These are phyloP conservation scores for Fusarium continuum DNA, from an alignment of 2,329 filamentous ascomycete genomes.

Conservation along the genomic window DNA sequence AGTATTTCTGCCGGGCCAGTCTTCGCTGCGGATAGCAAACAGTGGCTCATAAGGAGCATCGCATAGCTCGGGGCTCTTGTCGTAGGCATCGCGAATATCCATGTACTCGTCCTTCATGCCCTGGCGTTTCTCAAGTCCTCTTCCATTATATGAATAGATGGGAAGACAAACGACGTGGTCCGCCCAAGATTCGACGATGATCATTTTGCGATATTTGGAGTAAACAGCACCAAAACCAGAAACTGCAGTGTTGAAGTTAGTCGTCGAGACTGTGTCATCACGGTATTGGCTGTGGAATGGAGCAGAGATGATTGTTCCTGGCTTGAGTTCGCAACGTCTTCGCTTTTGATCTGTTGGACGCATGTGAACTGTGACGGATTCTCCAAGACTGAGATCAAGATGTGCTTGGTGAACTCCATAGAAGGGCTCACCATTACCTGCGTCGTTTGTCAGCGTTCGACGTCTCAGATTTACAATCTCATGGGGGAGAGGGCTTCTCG, in stretches of 20 bases:
- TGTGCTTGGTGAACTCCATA: conserved; percentile 18
- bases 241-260: conserved; percentile 10
- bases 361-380: conserved; percentile 8
- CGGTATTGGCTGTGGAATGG: conserved; percentile 26
- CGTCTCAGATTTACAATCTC: neutral
- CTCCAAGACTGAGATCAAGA: conserved; percentile 10
- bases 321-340: neutral
- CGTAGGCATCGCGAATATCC: conserved; percentile 25
- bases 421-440: neutral
- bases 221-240: conserved; percentile 27
- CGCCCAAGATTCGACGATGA: conserved; percentile 30
- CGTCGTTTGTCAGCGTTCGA: neutral
- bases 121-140: conserved; percentile 19
- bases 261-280: neutral
- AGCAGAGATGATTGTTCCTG: conserved; percentile 33
- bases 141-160: conserved; percentile 32
- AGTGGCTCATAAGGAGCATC: conserved; percentile 4
- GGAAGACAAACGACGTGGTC: conserved; percentile 34
- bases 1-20: conserved; percentile 1
- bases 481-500: neutral
- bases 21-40: neutral
- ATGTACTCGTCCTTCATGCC: conserved; percentile 28
- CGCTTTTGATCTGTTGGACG: conserved; percentile 8
- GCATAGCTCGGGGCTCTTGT: neutral
- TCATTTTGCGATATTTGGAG: conserved; percentile 41